These are phyloP conservation scores for Aspergillus nanangensis DNA, from an alignment of 495 filamentous ascomycete species.

Conservation along the genomic window DNA sequence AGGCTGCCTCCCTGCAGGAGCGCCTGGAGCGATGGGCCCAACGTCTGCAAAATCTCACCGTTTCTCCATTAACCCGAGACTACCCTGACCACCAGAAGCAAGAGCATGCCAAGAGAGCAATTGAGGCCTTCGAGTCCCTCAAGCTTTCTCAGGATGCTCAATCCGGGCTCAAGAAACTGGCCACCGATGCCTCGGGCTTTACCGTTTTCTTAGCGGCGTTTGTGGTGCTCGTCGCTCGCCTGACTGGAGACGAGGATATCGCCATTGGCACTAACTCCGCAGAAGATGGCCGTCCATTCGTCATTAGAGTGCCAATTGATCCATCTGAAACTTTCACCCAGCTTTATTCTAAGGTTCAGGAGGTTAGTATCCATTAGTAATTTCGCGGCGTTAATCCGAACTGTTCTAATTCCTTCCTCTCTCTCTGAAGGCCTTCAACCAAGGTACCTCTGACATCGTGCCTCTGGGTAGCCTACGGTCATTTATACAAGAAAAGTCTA, in stretches of 20 bases:
- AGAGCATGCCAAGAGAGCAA: conserved; percentile 32
- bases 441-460: conserved; percentile 43
- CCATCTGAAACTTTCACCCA: conserved; percentile 35
- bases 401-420: conserved; percentile 5
- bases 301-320: conserved; percentile 40
- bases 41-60: conserved; percentile 43
- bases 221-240: conserved; percentile 40
- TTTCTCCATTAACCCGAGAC: conserved; percentile 47
- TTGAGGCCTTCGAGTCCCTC: conserved; percentile 48
- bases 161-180: conserved; percentile 37
- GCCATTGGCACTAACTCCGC: conserved; percentile 42
- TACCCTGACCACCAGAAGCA: conserved; percentile 40
- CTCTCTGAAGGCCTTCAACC: conserved; percentile 27
- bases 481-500: conserved; percentile 43
- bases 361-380: conserved; percentile 23
- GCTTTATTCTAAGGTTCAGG: conserved; percentile 41
- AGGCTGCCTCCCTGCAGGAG: conserved; percentile 31
- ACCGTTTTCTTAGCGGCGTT: conserved; percentile 45
- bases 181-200: conserved; percentile 37
- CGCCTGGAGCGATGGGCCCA: conserved; percentile 48
- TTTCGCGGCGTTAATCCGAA: neutral
- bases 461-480: conserved; percentile 39
- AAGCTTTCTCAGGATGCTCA: conserved; percentile 31
- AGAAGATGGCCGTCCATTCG: conserved; percentile 44
- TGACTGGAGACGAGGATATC: conserved; percentile 53